Base-by-base conservation (phyloP, 202 grass and related monocot genomes). In the Elaeis oleifera region DNA sequence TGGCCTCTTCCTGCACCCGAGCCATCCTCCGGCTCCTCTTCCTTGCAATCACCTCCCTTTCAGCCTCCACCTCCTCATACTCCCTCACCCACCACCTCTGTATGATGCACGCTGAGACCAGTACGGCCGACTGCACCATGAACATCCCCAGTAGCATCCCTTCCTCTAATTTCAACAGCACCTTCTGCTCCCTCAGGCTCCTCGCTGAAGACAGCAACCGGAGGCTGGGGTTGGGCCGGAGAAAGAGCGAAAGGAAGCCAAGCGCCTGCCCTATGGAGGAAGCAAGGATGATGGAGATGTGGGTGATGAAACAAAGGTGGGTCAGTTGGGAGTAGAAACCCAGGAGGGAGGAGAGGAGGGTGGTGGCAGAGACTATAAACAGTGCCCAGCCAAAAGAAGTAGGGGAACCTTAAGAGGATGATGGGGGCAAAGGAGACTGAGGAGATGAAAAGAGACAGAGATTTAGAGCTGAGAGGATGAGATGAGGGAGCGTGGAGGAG, bases 351-450 rank as follows among this genome's bases (percentile, higher is more conserved):
- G 85, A 90, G 60, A 90, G 60, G 26, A 81, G 60, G 16, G 90
- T 87, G 64, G 69, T 53, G 57, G 65, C 65, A 55, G 84, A 85
- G 50, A 87, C 83, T 18, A 71, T 60, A 72, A 79, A 58, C 68
- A 95, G 75, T 64, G 75, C 78, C 83, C 90, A 90, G 66, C 83
- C 90, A 15, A 90, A 82, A 59, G 78, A 74, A 67, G 80, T 87
- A 5, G 83, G 83, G 5, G 60, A 61, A 74, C 18, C 76, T 76
- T 69, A 95, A 76, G 14, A 95, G 83, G 67, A 95, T 61, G 74
- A 89, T 65, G 0, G 73, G 80, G 51, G 59, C 78, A 50, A 87
- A 62, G 39, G 83, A 82, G 9, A 72, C 60, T 3, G 72, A 68
- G 50, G 90, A 68, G 72, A 87, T 83, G 52, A 72, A 65, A 85